Percentiles rank a stretch among this genome's conserved stretches.
phyloP scores from a whole-genome alignment of 306 rosid species.

The Lithocarpus polystachyus region DNA sequence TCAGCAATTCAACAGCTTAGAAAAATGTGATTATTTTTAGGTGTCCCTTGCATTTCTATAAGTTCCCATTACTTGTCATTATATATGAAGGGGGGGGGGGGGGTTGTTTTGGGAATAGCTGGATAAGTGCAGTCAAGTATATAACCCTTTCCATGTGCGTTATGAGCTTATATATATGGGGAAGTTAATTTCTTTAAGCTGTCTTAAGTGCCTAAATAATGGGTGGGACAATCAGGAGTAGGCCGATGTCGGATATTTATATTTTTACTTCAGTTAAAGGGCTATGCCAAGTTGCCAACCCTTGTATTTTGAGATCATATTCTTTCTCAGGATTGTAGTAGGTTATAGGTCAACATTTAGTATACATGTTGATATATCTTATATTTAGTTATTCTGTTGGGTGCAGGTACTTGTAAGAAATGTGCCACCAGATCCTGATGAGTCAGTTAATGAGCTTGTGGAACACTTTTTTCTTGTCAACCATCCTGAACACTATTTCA shows the following conservation, averaged over 20 bases:
- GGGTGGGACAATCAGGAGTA: neutral
- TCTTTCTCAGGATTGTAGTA: neutral
- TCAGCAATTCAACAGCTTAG: neutral
- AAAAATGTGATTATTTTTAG: neutral
- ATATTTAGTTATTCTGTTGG: neutral
- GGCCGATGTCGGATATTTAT: neutral
- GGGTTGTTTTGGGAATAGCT: neutral
- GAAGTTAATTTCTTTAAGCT: neutral
- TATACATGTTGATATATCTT: neutral
- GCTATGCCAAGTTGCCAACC: neutral
- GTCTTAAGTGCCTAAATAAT: neutral
- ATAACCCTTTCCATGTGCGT: neutral
- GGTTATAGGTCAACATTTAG: neutral
- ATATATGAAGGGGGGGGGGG: neutral
- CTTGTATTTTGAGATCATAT: neutral
- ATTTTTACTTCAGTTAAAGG: neutral
- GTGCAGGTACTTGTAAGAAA: constrained; percentile 85
- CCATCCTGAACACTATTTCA: constrained; percentile 86
- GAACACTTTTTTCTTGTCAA: constrained; percentile 98
- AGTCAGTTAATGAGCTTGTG: constrained; percentile 83
- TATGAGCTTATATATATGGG: too few relatives aligned
- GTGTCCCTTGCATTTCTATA: neutral
- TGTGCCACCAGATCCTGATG: constrained; percentile 96
- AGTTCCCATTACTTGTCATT: neutral
- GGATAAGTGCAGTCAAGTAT: neutral